Base-by-base conservation (phyloP, 108 stramenopile species). In the Thalassiosira profunda region DNA sequence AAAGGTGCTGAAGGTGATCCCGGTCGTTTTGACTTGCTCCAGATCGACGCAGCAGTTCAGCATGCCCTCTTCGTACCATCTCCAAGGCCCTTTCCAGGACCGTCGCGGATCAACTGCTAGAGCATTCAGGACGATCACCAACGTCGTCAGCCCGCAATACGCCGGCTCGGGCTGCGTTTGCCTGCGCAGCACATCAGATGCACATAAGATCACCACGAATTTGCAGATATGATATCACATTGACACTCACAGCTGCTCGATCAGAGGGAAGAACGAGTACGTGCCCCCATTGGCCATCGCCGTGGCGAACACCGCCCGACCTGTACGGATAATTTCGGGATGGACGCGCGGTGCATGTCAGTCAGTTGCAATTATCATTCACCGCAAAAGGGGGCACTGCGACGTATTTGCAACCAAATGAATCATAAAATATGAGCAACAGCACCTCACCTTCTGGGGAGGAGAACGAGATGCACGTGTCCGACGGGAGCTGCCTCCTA, bases 51-150 rank as follows among this genome's bases (percentile, higher is more conserved):
- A 95, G 53, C 94, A 95, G 63, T 95, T 95, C 17, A 95, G 74
- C 83, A 98, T 86, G 37, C 65, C 69, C 74, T 99, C 98, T 46
- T 93, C 81, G 67, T 95, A 97, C 92, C 90, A 97, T 46, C 99
- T 61, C 99, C 99, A 99, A 2, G 89, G 86, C 7, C 94, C 97
- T 72, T 98, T 98, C 97, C 97, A 99, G 0, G 65, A 63, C 46
- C 86, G 67, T 17, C 92, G 63, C 2, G 98, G 97, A 67, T 99
- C 99, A 0, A 98, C 83, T 2, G 83, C 66, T 12, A 99, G 73
- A 14, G 98, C 96, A 82, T 99, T 99, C 31, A 99, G 72, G 10
- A 91, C 83, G 70, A 99, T 92, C 1, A 93, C 88, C 21, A 99
- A 69, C 10, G 98, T 95, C 10, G 82, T 74, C 24, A 98, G 58